Base-by-base conservation (phyloP, 306 rosid species). In the Gastrolobium villosum region DNA sequence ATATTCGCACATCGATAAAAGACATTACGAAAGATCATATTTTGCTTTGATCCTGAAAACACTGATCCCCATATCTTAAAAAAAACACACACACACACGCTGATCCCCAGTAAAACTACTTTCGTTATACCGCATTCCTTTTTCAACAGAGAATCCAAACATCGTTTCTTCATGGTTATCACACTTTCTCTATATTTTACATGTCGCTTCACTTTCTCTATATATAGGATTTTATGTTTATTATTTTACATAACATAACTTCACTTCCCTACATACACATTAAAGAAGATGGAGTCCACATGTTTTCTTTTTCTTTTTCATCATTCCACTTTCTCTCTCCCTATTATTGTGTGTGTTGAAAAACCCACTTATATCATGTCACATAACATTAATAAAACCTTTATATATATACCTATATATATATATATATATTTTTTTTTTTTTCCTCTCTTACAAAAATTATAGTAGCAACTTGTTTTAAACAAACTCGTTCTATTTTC, bases 61-160 rank as follows among this genome's bases (percentile, higher is more conserved):
- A 79, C 82, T 36, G 82, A 79, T 79, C 82, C 76, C 82, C 77
- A 70, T 20, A 0, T 20, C 26, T 20, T 20, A 0, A 20, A 20
- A 20, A 20, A 20, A 20, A 20, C 0, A 20, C 0, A 20, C 0
- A 20, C n/a, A n/a, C n/a, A n/a, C n/a, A n/a, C 82, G 70, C 82
- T 36, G 82, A 79, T 79, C 82, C 76, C 82, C 77, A 70, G 70
- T 59, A 60, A 79, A 59, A 79, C 77, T 60, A 79, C 71, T 71
- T 70, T 79, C 71, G 71, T 68, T 79, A 59, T 79, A 7, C 71
- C 71, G 46, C 41, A 46, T 79, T 79, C 82, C 75, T 43, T 77
- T 57, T 78, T 49, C 77, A 70, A 59, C 76, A 77, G 81, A 78
- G 82, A 78, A 78, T 78, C 82, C 50, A 44, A 78, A 68, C 82